Evolutionary conservation across 805 yeast species (phyloP).

Genomic region (Starmerella etchellsii): DNA sequence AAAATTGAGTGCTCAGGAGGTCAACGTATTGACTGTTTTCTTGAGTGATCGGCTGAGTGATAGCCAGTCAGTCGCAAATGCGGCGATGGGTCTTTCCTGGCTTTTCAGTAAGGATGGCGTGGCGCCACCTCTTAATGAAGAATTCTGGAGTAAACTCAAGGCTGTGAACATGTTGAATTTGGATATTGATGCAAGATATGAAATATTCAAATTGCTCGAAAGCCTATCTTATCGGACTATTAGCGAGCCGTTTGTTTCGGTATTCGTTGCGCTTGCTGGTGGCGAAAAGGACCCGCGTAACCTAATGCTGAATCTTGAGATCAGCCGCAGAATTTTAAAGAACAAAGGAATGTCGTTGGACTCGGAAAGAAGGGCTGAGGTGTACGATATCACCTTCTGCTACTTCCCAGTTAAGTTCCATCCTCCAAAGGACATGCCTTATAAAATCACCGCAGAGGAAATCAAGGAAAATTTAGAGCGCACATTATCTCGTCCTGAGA

Average conservation of each 20-base stretch:
- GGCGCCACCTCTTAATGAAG: background rate
- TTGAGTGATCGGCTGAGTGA: conserved; percentile 41
- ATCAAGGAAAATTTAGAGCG: conserved; percentile 48
- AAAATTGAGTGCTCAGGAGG: conserved; percentile 28
- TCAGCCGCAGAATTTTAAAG: conserved; percentile 38
- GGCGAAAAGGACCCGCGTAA: conserved; percentile 96
- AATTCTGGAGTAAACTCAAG: conserved; percentile 6
- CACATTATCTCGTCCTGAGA: conserved; percentile 49
- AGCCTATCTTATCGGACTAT: background rate
- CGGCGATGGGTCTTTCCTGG: conserved; percentile 12
- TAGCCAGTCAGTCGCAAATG: conserved; percentile 5
- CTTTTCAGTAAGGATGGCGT: background rate
- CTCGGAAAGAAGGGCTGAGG: conserved; percentile 40
- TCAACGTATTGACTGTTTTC: conserved; percentile 35
- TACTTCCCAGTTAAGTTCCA: conserved; percentile 93
- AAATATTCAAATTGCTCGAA: conserved; percentile 7
- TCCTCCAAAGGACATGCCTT: conserved; percentile 82
- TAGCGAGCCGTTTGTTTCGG: conserved; percentile 32
- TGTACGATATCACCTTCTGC: conserved; percentile 84
- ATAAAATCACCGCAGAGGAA: conserved; percentile 62
- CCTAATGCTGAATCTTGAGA: conserved; percentile 51
- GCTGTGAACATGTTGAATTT: conserved; percentile 12
- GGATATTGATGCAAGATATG: conserved; percentile 1
- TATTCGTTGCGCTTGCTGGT: conserved; percentile 55
- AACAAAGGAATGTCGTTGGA: conserved; percentile 27